Evolutionary conservation across 2,329 filamentous ascomycete species (phyloP).

Genomic region (Cordyceps pruinosa): DNA sequence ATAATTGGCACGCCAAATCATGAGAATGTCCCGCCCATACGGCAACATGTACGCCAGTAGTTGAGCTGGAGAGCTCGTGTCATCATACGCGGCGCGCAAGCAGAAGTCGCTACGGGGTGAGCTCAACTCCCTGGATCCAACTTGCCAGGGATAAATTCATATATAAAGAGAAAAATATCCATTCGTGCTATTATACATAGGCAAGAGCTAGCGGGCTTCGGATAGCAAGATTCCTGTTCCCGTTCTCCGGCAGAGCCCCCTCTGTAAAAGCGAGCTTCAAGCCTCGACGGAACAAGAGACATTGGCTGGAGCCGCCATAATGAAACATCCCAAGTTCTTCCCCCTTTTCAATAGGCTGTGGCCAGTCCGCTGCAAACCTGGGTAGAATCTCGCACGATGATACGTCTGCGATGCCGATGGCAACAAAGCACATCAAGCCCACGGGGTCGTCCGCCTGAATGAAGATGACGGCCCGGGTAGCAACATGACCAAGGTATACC

Average conservation of each 20-base stretch:
- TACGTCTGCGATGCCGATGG: constrained; percentile 66
- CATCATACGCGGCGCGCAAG: too few species aligned
- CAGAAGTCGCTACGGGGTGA: too few species aligned
- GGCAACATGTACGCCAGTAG: too few species aligned
- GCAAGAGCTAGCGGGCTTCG: not conserved
- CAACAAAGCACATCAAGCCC: constrained; percentile 60
- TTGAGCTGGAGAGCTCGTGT: too few species aligned
- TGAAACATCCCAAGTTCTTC: constrained; percentile 68
- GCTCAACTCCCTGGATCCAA: too few species aligned
- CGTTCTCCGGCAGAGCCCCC: constrained; percentile 13
- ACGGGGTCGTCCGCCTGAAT: constrained; percentile 60
- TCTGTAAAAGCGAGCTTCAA: constrained; percentile 32
- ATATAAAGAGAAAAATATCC: too few species aligned
- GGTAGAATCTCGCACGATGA: constrained; percentile 51
- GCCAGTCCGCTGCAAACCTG: constrained; percentile 9
- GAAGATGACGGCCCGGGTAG: constrained; percentile 59
- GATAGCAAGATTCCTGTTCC: not conserved
- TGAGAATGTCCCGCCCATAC: too few species aligned
- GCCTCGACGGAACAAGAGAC: constrained; percentile 52
- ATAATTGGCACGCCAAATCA: too few species aligned
- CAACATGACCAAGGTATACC: constrained; percentile 55
- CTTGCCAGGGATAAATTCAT: too few species aligned
- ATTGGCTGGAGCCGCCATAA: constrained; percentile 61
- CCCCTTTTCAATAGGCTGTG: constrained; percentile 41
- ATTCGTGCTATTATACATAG: not conserved